These are phyloP conservation scores for Globisporangium acanthophoron DNA, from an alignment of 352 stramenopile genomes.

Conservation along the genomic window DNA sequence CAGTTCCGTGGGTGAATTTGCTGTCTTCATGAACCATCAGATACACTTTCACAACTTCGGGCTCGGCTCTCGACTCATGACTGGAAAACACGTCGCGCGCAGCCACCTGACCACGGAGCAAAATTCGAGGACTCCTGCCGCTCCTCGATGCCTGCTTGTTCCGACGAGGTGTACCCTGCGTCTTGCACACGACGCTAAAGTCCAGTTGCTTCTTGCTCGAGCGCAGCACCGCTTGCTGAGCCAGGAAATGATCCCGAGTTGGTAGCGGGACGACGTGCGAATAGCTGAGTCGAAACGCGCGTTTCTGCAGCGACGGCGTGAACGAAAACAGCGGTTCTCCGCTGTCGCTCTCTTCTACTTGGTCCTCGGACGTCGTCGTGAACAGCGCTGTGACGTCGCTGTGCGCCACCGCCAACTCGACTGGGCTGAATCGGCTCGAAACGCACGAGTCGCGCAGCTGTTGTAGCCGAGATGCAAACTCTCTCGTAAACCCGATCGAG, in stretches of 20 bases:
- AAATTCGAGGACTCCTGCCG: conserved; percentile 6
- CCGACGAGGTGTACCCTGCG: conserved; percentile 14
- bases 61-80: conserved; percentile 3
- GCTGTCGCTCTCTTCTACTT: too few relatives aligned
- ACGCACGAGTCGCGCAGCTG: conserved; percentile 40
- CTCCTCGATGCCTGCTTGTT: conserved; percentile 6
- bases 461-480: conserved; percentile 34
- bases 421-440: conserved; percentile 42
- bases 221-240: not conserved
- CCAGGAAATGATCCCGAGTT: not conserved
- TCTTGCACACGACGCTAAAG: conserved; percentile 22
- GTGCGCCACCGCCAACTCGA: conserved; percentile 40
- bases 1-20: not conserved
- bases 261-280: conserved; percentile 22
- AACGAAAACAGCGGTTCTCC: conserved; percentile 27
- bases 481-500: conserved; percentile 29
- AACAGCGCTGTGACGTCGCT: conserved; percentile 19
- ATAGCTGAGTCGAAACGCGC: conserved; percentile 31
- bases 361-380: not conserved
- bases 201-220: conserved; percentile 13
- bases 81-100: conserved; percentile 8
- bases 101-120: conserved; percentile 14
- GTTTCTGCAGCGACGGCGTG: conserved; percentile 43
- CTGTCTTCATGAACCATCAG: conserved; percentile 8
- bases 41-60: conserved; percentile 12